A percentile compares a stretch with the other conserved stretches of the same genome.
These are phyloP conservation scores for Clarireedia paspali DNA, from an alignment of 2,329 filamentous ascomycete genomes.

Conservation along the genomic window DNA sequence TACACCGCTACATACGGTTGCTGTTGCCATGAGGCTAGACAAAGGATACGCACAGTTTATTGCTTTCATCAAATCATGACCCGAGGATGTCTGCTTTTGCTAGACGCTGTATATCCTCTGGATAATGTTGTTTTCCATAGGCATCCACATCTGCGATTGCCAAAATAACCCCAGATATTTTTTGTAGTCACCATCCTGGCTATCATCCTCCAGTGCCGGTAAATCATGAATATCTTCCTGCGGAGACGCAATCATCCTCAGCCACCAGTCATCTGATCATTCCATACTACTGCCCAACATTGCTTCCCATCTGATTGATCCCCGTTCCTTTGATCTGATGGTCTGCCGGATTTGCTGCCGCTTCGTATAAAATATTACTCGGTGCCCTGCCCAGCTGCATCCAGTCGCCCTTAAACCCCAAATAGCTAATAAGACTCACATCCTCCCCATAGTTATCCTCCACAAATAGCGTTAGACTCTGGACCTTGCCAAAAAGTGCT, in stretches of 20 bases:
- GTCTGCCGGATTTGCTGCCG: conserved; percentile 83
- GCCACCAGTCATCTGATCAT: conserved; percentile 18
- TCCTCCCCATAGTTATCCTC: conserved; percentile 84
- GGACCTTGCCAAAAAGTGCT: conserved; percentile 82
- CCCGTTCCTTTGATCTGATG: conserved; percentile 60
- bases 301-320: conserved; percentile 47
- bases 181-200: too few species aligned
- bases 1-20: too few species aligned
- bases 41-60: too few species aligned
- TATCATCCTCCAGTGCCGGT: background rate
- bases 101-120: too few species aligned
- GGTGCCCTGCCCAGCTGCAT: conserved; percentile 80
- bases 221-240: too few species aligned
- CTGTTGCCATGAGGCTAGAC: too few species aligned
- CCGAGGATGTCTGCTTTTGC: too few species aligned
- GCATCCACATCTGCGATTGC: too few species aligned
- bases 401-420: conserved; percentile 93
- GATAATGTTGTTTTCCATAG: too few species aligned
- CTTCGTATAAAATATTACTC: conserved; percentile 83
- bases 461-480: conserved; percentile 77
- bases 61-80: too few species aligned
- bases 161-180: too few species aligned
- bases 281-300: conserved; percentile 35
- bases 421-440: conserved; percentile 68
- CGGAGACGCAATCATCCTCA: background rate